Evolutionary conservation across 768 basidiomycete species (phyloP), one percentile per base, ranked within the genome.

Genomic region (Calocybe indica): DNA sequence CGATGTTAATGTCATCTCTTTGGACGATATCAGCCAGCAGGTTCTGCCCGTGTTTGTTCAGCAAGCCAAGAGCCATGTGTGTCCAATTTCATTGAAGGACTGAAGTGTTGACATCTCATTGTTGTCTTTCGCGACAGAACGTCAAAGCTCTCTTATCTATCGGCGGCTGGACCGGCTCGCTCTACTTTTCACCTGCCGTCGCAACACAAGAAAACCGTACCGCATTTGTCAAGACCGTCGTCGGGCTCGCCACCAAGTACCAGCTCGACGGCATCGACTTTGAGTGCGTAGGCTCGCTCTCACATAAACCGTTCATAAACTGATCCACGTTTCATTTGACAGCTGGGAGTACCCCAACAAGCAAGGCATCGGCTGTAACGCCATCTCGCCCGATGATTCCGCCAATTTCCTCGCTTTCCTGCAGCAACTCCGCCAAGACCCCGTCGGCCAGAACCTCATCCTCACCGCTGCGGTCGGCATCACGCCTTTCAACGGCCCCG

Each of bases 311-410:
- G 33, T 14, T 32, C 14, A 22, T 34, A 33, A 54, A 34, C 37
- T 35, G 30, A 30, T 40, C 35, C 48, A 50, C 22, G 22, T 22
- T 22, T 22, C 2, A 22, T 22, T 22, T 22, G 22, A 22, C 45
- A 76, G 75, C 57, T 94, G 92, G 91, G 92, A 95, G 64, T 92
- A 86, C 59, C 92, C 92, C 1, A 78, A 73, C 46, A 54, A 64
- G 5, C 65, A 71, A 43, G 90, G 91, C 32, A 71, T 85, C 1
- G 79, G 79, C 1, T 88, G 88, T 55, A 96, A 95, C 61, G 62
- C 61, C 0, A 72, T 83, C 49, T 72, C 75, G 6, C 44, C 61
- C 1, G 51, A 72, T 45, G 94, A 98, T 61, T 78, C 82, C 0
- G 67, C 75, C 31, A 94, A 96, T 62, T 88, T 86, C 65, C 76